Base-by-base conservation (phyloP, 2,329 filamentous ascomycete species). In the Stemphylium beticola region DNA sequence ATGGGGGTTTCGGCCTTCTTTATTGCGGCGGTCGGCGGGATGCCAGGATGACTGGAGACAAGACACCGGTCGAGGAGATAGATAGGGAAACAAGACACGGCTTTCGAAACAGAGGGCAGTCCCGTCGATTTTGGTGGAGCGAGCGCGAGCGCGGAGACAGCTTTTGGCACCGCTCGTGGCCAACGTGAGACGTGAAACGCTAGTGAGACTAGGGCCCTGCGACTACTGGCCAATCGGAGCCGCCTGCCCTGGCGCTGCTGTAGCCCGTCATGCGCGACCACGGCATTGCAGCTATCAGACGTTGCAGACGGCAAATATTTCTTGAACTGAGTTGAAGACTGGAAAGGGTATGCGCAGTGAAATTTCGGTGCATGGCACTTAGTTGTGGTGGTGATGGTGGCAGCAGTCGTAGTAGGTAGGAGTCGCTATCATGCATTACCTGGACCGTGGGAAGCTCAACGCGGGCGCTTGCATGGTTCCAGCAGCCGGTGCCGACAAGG, bases 1-100 rank as follows among this genome's bases (percentile, higher is more conserved):
- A 57, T 45, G 57, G 57, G 57, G 50, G 50, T 49, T 38, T 50
- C 26, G 47, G 44, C 18, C 36, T 49, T 45, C 52, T 60, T 58
- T 58, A 59, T 61, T 53, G 46, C 59, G 50, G 55, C 56, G 47
- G 37, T 44, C 40, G 40, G 41, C 48, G 34, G 49, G 44, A 24
- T 32, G 26, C 47, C 55, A 39, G 58, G 45, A 36, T 34, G 43
- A 33, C 33, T 17, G 24, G 33, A 33, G 26, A 38, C 32, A 14
- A 42, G 31, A 45, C 14, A 41, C 31, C 10, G 51, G 20, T 26
- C 4, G 48, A 39, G 26, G 33, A 33, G 34, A 18, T 24, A 33
- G 34, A 18, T 24, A 31, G 43, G 45, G 34, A 57, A 60, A 57
- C 54, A 60, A 57, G 57, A 57, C 57, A 57, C 58, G 55, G 51